Evolutionary conservation across 768 basidiomycete genomes (phyloP).

Genomic region (Gymnopilus dilepis): DNA sequence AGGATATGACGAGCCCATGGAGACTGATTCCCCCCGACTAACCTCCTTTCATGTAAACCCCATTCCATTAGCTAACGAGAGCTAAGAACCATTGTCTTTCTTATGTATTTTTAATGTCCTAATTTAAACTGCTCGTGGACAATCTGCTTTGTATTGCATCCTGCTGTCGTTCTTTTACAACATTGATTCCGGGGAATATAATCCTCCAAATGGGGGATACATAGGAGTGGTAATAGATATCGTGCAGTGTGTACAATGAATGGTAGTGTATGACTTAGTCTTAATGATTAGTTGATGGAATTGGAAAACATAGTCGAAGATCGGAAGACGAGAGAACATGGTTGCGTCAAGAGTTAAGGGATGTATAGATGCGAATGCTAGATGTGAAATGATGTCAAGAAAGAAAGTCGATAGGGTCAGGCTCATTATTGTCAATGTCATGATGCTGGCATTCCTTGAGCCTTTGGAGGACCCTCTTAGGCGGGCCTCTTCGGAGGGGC

Average conservation of each 20-base stretch:
- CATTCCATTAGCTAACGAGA: conserved; percentile 11
- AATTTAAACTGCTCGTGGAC: conserved; percentile 14
- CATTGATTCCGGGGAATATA: neutral
- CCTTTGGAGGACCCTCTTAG: conserved; percentile 43
- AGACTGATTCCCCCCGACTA: conserved; percentile 8
- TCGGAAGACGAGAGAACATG: neutral
- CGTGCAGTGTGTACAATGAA: neutral
- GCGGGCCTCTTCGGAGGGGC: conserved; percentile 37
- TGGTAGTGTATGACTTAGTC: neutral
- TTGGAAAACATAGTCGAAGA: neutral
- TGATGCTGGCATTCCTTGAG: conserved; percentile 36
- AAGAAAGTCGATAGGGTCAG: conserved; percentile 53
- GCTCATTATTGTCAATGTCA: conserved; percentile 43
- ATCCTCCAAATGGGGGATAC: neutral
- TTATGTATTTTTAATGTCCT: conserved; percentile 21
- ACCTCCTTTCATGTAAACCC: conserved; percentile 19
- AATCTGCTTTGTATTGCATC: neutral
- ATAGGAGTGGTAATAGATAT: neutral
- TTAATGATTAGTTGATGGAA: neutral
- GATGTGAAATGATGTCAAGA: conserved; percentile 33
- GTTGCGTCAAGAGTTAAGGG: too few species aligned
- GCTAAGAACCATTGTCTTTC: neutral
- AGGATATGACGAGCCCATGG: conserved; percentile 11
- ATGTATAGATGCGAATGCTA: neutral
- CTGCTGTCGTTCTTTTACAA: neutral